These are phyloP conservation scores for Colletotrichum euphorbiae DNA, from an alignment of 2,329 filamentous ascomycete species.

Conservation along the genomic window DNA sequence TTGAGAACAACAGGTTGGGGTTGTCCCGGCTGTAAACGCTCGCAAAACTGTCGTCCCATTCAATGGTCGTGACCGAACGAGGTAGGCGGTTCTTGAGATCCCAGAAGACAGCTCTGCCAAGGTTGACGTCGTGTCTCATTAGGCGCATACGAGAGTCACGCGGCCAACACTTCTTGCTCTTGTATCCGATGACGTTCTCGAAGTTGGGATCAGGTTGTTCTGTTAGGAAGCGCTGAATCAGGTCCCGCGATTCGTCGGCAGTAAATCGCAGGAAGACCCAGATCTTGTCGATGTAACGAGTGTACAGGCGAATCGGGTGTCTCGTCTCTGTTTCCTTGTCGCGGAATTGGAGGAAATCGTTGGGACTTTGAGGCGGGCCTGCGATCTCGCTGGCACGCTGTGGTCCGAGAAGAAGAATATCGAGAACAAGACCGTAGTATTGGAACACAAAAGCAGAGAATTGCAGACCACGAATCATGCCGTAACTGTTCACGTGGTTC, in stretches of 20 bases:
- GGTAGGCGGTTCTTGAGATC: slow-evolving; percentile 97
- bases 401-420: slow-evolving; percentile 89
- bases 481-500: slow-evolving; percentile 99
- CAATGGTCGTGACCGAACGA: slow-evolving; percentile 94
- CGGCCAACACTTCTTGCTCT: slow-evolving; percentile 99
- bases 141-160: slow-evolving; percentile 96
- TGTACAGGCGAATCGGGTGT: slow-evolving; percentile 98
- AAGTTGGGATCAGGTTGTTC: slow-evolving; percentile 99
- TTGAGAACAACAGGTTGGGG: slow-evolving; percentile 95
- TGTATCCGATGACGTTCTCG: slow-evolving; percentile 98
- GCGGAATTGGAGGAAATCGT: slow-evolving; percentile 97
- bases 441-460: slow-evolving; percentile 99
- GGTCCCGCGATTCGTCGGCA: slow-evolving; percentile 92
- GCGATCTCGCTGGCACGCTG: slow-evolving; percentile 98
- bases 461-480: slow-evolving; percentile 96
- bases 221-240: slow-evolving; percentile 97
- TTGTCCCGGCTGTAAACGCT: slow-evolving; percentile 99
- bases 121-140: slow-evolving; percentile 98
- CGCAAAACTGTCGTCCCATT: slow-evolving; percentile 98
- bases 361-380: slow-evolving; percentile 90
- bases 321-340: slow-evolving; percentile 91
- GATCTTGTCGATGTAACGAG: slow-evolving; percentile 96
- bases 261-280: slow-evolving; percentile 97
- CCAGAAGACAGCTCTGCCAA: slow-evolving; percentile 98
- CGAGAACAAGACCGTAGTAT: slow-evolving; percentile 95